Conservation (phyloP, 768 basidiomycete genomes). For the Lactarius vividus region DNA sequence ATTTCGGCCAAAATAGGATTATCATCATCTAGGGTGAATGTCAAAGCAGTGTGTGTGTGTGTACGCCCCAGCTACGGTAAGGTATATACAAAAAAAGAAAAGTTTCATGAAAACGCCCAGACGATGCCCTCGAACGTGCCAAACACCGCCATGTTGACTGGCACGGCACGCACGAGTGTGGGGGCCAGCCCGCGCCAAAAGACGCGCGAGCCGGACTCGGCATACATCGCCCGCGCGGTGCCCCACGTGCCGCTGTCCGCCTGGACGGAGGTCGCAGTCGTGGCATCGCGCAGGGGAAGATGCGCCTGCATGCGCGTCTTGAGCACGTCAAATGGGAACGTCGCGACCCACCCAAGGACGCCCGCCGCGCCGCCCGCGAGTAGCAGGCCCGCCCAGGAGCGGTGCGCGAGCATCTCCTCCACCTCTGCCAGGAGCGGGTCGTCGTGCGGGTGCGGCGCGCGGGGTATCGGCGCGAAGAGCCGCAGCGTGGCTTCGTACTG, state of each 20-base stretch:
- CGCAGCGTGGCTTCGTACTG: conserved; percentile 68
- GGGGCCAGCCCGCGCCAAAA: conserved; percentile 79
- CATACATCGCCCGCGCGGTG: conserved; percentile 58
- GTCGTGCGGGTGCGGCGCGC: conserved; percentile 18
- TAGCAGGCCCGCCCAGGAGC: conserved; percentile 55
- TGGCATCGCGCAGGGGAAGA: conserved; percentile 18
- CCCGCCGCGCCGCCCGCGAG: conserved; percentile 77
- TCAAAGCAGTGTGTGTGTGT: no score
- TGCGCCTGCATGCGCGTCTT: conserved; percentile 83
- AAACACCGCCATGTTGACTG: conserved; percentile 85
- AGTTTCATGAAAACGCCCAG: conserved; percentile 33
- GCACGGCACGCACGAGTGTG: conserved; percentile 79
- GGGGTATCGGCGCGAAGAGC: conserved; percentile 37
- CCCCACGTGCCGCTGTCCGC: conserved; percentile 47
- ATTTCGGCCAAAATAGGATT: no score
- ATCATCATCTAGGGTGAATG: background rate
- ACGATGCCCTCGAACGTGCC: conserved; percentile 66
- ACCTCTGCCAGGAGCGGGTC: conserved; percentile 40
- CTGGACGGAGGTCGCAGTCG: background rate
- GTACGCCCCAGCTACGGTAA: background rate
- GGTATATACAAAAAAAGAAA: background rate
- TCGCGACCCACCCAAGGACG: conserved; percentile 70
- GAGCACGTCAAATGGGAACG: conserved; percentile 87
- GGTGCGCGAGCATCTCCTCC: conserved; percentile 36
- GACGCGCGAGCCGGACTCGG: conserved; percentile 60